phyloP scores from a whole-genome alignment of 768 basidiomycete species.

The Termitomyces sp. region DNA sequence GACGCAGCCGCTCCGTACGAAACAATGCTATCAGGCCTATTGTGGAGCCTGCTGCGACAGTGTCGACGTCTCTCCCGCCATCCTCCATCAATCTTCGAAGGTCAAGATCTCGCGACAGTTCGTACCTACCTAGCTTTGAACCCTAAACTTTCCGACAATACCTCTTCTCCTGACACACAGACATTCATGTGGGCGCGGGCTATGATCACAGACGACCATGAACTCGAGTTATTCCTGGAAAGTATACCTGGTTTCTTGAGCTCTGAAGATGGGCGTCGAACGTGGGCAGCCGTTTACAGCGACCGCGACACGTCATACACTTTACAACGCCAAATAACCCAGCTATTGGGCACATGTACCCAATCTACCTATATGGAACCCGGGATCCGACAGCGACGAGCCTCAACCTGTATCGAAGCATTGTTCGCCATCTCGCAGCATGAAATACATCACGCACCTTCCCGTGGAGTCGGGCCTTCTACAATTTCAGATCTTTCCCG shows the following conservation, averaged over 20 bases:
- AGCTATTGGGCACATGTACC: neutral
- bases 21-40: neutral
- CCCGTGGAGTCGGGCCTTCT: neutral
- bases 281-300: constrained; percentile 1
- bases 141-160: neutral
- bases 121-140: neutral
- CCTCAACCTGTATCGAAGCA: neutral
- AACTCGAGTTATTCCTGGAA: constrained; percentile 1
- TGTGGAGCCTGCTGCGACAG: neutral
- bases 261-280: neutral
- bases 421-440: neutral
- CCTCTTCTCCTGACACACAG: neutral
- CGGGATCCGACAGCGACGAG: neutral
- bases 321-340: neutral
- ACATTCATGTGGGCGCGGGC: neutral
- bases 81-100: neutral
- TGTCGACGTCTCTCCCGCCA: neutral
- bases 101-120: neutral
- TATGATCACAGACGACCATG: constrained; percentile 1
- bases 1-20: constrained; percentile 5
- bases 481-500: neutral
- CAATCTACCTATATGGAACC: constrained; percentile 1
- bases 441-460: neutral
- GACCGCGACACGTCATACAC: neutral
- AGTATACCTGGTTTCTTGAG: constrained; percentile 7